Percentiles rank a stretch among this genome's conserved stretches.
Conservation (phyloP, 345 rosid genomes). For the Lepidium didymum region DNA sequence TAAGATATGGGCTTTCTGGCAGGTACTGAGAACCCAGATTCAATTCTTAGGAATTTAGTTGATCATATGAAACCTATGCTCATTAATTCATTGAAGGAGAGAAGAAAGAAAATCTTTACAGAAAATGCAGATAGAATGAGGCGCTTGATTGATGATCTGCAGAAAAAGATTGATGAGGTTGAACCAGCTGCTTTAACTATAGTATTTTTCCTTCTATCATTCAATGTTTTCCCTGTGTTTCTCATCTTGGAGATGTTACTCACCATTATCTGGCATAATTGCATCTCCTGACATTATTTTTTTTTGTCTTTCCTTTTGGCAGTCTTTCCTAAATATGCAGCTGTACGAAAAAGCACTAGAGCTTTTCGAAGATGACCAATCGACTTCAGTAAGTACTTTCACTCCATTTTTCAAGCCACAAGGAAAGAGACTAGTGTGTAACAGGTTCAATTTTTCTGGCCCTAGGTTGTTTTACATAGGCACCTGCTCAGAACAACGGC, state of each 20-base stretch:
- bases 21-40: slow-evolving; percentile 59
- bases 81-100: slow-evolving; percentile 63
- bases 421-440: neutral
- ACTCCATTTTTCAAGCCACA: neutral
- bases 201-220: slow-evolving; percentile 2
- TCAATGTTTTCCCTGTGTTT: neutral
- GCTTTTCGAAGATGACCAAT: slow-evolving; percentile 82
- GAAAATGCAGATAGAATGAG: slow-evolving; percentile 84
- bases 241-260: slow-evolving; percentile 10
- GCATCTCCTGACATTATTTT: neutral
- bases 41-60: slow-evolving; percentile 53
- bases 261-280: neutral
- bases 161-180: slow-evolving; percentile 93
- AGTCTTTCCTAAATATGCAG: slow-evolving; percentile 89
- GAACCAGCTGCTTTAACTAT: neutral
- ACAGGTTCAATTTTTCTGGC: slow-evolving; percentile 5
- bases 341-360: slow-evolving; percentile 86
- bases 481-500: slow-evolving; percentile 83
- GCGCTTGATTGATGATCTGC: slow-evolving; percentile 69
- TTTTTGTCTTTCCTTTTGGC: slow-evolving; percentile 24
- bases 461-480: slow-evolving; percentile 79
- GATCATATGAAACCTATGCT: slow-evolving; percentile 80
- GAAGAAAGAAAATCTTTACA: slow-evolving; percentile 72
- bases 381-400: slow-evolving; percentile 69
- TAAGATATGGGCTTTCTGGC: slow-evolving; percentile 24